Evolutionary conservation across 257 asterid genomes (phyloP).

Genomic region (Buddleja alternifolia): DNA sequence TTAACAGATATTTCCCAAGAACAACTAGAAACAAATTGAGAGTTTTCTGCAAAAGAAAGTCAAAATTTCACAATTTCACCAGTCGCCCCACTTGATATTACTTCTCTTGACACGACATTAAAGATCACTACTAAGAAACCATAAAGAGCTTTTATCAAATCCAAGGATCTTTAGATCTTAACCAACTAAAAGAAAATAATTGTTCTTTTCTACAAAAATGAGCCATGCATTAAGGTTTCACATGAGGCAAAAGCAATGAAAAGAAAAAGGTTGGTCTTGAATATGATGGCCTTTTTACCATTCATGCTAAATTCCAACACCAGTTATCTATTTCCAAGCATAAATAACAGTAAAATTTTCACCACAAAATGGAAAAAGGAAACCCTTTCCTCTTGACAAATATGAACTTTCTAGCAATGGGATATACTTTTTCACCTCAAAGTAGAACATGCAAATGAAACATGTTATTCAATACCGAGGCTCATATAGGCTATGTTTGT

Average conservation of each 20-base stretch:
- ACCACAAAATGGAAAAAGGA: not conserved
- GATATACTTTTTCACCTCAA: not conserved
- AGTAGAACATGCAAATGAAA: not conserved
- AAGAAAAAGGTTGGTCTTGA: not conserved
- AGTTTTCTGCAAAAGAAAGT: conserved; percentile 22
- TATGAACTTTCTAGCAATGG: not conserved
- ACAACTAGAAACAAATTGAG: conserved; percentile 14
- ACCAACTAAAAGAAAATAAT: too few relatives aligned
- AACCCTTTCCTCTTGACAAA: not conserved
- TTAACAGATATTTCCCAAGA: conserved; percentile 27
- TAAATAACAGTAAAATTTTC: not conserved
- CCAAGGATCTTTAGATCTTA: not conserved
- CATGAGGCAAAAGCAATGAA: conserved; percentile 1
- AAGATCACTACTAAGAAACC: too few relatives aligned
- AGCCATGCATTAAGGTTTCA: not conserved
- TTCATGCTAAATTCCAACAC: not conserved
- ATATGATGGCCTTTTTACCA: too few relatives aligned
- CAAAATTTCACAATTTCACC: not conserved
- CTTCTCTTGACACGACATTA: too few relatives aligned
- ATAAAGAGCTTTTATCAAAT: conserved; percentile 1
- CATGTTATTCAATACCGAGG: not conserved
- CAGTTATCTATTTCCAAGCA: too few relatives aligned
- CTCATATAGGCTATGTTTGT: too few relatives aligned
- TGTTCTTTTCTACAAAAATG: too few relatives aligned
- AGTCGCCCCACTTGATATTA: conserved; percentile 1